A percentile compares a stretch with the other conserved stretches of the same genome.
Conservation (phyloP, 371 early-diverging fungal species). For the Fennellomyces sp. region DNA sequence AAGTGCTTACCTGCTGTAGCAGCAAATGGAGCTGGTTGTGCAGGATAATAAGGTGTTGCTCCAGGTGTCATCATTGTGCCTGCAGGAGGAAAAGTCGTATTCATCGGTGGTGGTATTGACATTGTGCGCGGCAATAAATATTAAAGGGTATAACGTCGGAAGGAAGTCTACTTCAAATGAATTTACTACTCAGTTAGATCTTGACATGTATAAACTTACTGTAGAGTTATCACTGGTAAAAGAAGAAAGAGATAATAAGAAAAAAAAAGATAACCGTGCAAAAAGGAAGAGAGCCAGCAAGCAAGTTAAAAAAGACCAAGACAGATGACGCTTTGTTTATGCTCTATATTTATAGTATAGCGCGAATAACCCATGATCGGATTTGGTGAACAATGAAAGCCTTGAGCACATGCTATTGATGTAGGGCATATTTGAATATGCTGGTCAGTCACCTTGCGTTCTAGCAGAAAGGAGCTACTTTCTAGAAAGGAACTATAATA, state of each 20-base stretch:
- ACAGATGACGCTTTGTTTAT: slow-evolving; percentile 7
- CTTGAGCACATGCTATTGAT: neutral
- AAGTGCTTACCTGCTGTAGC: neutral
- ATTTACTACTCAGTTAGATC: neutral
- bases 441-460: too few species aligned
- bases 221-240: neutral
- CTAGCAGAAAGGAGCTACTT: too few species aligned
- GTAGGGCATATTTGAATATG: too few species aligned
- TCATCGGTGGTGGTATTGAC: slow-evolving; percentile 1
- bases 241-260: neutral
- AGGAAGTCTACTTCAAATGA: neutral
- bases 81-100: neutral
- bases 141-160: neutral
- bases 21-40: neutral
- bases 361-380: neutral
- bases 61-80: neutral
- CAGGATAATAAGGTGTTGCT: neutral
- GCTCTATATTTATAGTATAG: neutral
- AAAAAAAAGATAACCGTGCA: neutral
- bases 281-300: neutral
- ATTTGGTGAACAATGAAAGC: neutral
- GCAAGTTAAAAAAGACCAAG: neutral
- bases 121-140: neutral
- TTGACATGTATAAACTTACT: neutral
- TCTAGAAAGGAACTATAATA: too few species aligned